phyloP scores from a whole-genome alignment of 129 eudicot species.

The Apium graveolens region DNA sequence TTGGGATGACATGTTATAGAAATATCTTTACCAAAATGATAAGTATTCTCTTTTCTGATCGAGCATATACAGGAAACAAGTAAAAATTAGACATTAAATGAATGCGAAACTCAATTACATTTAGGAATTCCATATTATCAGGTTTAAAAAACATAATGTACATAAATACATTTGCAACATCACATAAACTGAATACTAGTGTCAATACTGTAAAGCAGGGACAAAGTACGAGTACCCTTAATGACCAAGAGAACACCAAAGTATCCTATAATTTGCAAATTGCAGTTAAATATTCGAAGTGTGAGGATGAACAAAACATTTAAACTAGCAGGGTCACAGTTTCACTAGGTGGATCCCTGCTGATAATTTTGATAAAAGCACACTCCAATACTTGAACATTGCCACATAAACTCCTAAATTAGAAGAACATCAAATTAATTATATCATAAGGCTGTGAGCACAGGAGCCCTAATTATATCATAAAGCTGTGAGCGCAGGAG shows the following conservation, averaged over 20 bases:
- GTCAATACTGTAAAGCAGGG: not conserved
- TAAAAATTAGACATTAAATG: not conserved
- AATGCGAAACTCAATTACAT: not conserved
- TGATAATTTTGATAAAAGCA: not conserved
- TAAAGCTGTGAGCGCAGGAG: not conserved
- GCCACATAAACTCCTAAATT: not conserved
- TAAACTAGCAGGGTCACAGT: not conserved
- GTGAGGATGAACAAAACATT: no score
- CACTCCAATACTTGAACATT: not conserved
- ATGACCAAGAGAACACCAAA: not conserved
- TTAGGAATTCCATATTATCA: not conserved
- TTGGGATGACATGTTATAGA: not conserved
- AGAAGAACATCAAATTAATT: not conserved
- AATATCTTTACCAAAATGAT: not conserved
- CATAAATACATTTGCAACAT: no score
- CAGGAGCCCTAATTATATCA: not conserved
- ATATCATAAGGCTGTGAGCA: not conserved
- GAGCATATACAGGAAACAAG: not conserved
- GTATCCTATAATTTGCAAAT: not conserved
- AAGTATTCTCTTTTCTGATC: not conserved
- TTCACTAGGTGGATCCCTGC: not conserved
- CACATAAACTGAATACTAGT: not conserved
- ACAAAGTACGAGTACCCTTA: not conserved
- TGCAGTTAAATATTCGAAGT: not conserved
- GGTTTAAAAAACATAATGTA: not conserved